Evolutionary conservation across 768 basidiomycete genomes (phyloP), one percentile per base, ranked within the genome.

Genomic region (Hortiboletus campestris): DNA sequence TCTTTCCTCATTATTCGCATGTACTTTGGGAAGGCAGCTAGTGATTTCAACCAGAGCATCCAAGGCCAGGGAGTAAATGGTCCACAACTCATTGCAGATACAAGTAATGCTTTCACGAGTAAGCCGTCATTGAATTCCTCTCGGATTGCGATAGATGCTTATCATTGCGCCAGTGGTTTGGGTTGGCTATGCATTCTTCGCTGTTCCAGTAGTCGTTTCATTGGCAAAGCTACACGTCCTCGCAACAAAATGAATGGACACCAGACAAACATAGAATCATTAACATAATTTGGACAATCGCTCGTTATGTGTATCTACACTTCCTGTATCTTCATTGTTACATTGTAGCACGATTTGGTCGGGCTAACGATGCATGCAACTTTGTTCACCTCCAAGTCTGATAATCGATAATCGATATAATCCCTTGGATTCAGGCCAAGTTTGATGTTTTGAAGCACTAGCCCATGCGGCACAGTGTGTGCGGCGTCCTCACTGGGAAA

Each of bases 51-150:
- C 67, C 65, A 73, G 42, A 82, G 76, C 49, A 84, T 91, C 49
- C 58, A 74, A 25, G 67, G 78, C 10, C 78, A 79, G 56, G 85
- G 84, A 20, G 56, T 66, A 4, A 72, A 78, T 52, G 85, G 80
- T 6, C 85, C 86, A 2, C 72, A 82, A 34, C 74, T 91, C 42
- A 72, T 83, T 42, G 89, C 90, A 29, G 67, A 74, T 12, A 75
- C 75, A n/a, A 80, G 85, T 57, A 90, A 88, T 61, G 88, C 81
- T 8, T 91, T 91, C 59, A 85, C 83, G 42, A 88, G 89, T 91
- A 58, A 64, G 85, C 79, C 14, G 10, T 25, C 38, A 28, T 38
- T 57, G 14, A 34, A 39, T 10, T 22, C 16, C 25, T 47, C 22
- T 54, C 3, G 11, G 29, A 46, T 42, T 22, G 19, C 20, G 36